Evolutionary conservation across 2,329 filamentous ascomycete genomes (phyloP).

Genomic region (Pseudophaeomoniella oleicola): DNA sequence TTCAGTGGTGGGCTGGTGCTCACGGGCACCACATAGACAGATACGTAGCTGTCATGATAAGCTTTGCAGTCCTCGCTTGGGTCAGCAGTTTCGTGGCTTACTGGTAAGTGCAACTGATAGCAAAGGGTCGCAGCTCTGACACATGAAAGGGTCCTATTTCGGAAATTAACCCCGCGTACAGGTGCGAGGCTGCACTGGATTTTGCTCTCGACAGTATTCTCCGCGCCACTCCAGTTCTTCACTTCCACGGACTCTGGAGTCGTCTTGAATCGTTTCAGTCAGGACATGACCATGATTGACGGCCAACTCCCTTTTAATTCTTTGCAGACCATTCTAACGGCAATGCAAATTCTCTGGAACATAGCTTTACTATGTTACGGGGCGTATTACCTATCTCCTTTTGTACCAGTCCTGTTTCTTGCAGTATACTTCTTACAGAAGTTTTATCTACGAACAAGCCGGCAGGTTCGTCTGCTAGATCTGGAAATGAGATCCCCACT

Average conservation of each 20-base stretch:
- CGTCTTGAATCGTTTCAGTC: conserved; percentile 18
- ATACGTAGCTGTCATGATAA: too few species aligned
- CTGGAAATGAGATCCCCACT: conserved; percentile 36
- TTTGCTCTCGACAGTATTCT: conserved; percentile 3
- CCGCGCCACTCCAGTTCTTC: conserved; percentile 9
- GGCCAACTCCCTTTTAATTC: conserved; percentile 26
- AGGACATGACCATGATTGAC: conserved; percentile 29
- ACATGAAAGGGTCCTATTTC: conserved; percentile 6
- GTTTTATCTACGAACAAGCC: conserved; percentile 32
- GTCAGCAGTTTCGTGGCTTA: conserved; percentile 25
- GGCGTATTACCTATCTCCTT: conserved; percentile 12
- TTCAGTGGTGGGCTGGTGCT: conserved; percentile 33
- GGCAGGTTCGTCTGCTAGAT: conserved; percentile 37
- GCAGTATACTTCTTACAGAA: conserved; percentile 27
- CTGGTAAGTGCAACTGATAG: conserved; percentile 13
- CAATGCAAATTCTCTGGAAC: conserved; percentile 3
- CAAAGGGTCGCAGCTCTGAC: conserved; percentile 6
- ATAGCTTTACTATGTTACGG: conserved; percentile 12
- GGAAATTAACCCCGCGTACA: conserved; percentile 1
- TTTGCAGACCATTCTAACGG: conserved; percentile 8
- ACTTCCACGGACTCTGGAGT: conserved; percentile 3
- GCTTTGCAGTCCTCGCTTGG: too few species aligned
- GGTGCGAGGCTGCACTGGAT: not conserved
- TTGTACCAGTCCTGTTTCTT: conserved; percentile 32
- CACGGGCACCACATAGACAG: conserved; percentile 23